Evolutionary conservation across 2,329 filamentous ascomycete genomes (phyloP).

Genomic region (Corniculantispora saksenae): DNA sequence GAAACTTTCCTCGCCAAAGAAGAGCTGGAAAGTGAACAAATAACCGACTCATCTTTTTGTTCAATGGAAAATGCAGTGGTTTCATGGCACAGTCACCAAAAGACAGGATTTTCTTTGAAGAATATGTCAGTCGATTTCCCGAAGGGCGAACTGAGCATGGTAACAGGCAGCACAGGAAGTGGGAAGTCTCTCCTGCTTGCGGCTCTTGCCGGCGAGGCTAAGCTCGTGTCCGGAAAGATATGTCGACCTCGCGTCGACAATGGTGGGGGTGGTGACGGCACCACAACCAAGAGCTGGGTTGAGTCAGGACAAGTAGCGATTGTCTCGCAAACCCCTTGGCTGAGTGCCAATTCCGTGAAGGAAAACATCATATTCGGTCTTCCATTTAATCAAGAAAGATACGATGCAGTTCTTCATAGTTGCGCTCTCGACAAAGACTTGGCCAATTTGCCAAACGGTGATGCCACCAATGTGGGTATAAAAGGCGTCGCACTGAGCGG

Average conservation of each 20-base stretch:
- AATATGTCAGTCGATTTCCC: slow-evolving; percentile 16
- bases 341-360: slow-evolving; percentile 71
- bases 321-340: slow-evolving; percentile 70
- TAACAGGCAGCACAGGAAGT: slow-evolving; percentile 17
- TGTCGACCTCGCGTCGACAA: slow-evolving; percentile 1
- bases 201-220: slow-evolving; percentile 14
- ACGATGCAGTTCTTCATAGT: slow-evolving; percentile 33
- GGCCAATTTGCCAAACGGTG: slow-evolving; percentile 67
- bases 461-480: slow-evolving; percentile 60
- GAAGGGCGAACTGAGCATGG: slow-evolving; percentile 4
- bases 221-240: slow-evolving; percentile 10
- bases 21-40: not conserved
- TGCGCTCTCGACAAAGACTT: slow-evolving; percentile 73
- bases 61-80: not conserved
- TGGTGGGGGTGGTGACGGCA: not conserved
- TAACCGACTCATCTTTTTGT: not conserved
- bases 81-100: not conserved
- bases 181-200: slow-evolving; percentile 19
- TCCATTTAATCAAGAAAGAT: slow-evolving; percentile 42
- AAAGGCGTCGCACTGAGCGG: slow-evolving; percentile 20
- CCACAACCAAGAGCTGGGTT: not conserved
- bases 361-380: slow-evolving; percentile 74
- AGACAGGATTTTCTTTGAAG: not conserved
- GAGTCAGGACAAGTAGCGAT: not conserved
- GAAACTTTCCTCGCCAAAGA: slow-evolving; percentile 3